phyloP scores from a whole-genome alignment of 1,139 yeast species.

The Scheffersomyces titani region DNA sequence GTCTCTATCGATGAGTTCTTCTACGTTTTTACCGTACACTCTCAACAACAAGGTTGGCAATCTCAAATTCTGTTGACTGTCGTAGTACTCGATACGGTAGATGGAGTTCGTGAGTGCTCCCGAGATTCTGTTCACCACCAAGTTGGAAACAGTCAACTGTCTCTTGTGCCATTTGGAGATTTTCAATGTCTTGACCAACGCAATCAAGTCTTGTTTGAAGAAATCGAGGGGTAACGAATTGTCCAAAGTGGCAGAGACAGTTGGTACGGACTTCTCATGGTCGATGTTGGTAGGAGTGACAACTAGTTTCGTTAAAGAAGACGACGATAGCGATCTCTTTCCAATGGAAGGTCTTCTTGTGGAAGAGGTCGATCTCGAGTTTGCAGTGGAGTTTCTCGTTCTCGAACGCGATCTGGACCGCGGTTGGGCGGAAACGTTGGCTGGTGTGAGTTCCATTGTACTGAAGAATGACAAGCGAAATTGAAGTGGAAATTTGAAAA shows the following conservation, averaged over 20 bases:
- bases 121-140: slow-evolving; percentile 61
- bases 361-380: slow-evolving; percentile 38
- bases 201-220: slow-evolving; percentile 78
- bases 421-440: slow-evolving; percentile 17
- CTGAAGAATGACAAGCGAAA: background rate
- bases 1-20: slow-evolving; percentile 82
- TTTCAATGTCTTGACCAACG: slow-evolving; percentile 60
- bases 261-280: slow-evolving; percentile 34
- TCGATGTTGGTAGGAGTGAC: slow-evolving; percentile 32
- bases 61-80: slow-evolving; percentile 22
- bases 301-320: slow-evolving; percentile 20
- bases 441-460: slow-evolving; percentile 31
- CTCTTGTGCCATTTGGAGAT: slow-evolving; percentile 77
- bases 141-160: slow-evolving; percentile 41
- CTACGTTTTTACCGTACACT: slow-evolving; percentile 91
- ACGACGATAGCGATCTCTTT: slow-evolving; percentile 32
- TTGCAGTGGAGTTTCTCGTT: slow-evolving; percentile 35
- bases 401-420: slow-evolving; percentile 42
- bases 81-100: slow-evolving; percentile 58
- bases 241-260: slow-evolving; percentile 53
- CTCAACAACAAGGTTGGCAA: slow-evolving; percentile 63
- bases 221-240: slow-evolving; percentile 78
- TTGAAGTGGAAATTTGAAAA: background rate
- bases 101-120: slow-evolving; percentile 95
- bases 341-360: slow-evolving; percentile 37